Conservation (phyloP, 129 eudicot genomes). For the Flaveria brownii region DNA sequence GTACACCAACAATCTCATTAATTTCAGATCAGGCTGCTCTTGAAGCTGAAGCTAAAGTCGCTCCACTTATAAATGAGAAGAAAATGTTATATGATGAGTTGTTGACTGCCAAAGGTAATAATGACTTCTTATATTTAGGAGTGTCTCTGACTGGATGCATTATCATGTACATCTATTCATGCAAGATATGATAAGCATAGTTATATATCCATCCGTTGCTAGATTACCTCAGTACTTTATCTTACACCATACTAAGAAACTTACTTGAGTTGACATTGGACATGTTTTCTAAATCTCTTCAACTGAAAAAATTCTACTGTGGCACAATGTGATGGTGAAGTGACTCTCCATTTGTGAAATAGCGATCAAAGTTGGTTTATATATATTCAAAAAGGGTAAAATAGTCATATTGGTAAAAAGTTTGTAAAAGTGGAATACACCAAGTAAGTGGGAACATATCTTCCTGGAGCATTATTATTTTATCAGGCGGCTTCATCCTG, state of each 20-base stretch:
- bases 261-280: constrained; percentile 5
- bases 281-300: constrained; percentile 9
- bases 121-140: constrained; percentile 16
- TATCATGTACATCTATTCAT: constrained; percentile 2
- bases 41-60: constrained; percentile 85
- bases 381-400: neutral
- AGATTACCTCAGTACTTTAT: constrained; percentile 2
- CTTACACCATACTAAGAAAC: constrained; percentile 16
- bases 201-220: neutral
- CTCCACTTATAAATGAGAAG: constrained; percentile 79
- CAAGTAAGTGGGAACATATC: neutral
- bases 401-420: constrained; percentile 2
- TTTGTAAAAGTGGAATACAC: constrained; percentile 1
- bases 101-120: constrained; percentile 85
- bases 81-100: constrained; percentile 74
- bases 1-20: constrained; percentile 24
- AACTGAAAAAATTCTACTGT: neutral
- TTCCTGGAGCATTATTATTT: neutral
- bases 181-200: constrained; percentile 17
- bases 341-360: constrained; percentile 17
- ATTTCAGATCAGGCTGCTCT: constrained; percentile 94
- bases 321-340: constrained; percentile 3
- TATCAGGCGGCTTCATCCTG: constrained; percentile 19
- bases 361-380: constrained; percentile 6
- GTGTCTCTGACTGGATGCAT: constrained; percentile 3